Percentiles rank a stretch among this genome's conserved stretches.
Conservation (phyloP, 1,139 yeast genomes). For the Kluyveromyces marxianus region DNA sequence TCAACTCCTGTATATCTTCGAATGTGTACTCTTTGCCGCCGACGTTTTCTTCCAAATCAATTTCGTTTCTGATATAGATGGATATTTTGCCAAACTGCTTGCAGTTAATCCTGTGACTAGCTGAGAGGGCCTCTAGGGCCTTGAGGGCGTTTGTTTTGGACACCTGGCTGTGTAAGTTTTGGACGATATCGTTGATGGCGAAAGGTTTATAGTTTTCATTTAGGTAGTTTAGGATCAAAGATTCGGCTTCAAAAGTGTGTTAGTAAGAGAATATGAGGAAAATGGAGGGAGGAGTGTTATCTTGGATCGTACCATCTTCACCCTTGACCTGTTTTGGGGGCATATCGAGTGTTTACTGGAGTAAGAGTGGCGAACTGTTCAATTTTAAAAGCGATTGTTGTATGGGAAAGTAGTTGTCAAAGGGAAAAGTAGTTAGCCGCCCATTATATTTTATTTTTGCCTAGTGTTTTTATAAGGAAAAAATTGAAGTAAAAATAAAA, state of each 20-base stretch:
- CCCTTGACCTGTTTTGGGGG: conserved; percentile 10
- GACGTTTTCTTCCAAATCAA: conserved; percentile 11
- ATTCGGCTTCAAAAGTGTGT: conserved; percentile 11
- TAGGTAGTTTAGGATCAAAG: conserved; percentile 27
- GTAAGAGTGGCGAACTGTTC: too few relatives aligned
- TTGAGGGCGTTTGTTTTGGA: conserved; percentile 28
- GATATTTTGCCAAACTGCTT: conserved; percentile 35
- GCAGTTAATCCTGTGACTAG: conserved; percentile 25
- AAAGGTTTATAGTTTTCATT: conserved; percentile 36
- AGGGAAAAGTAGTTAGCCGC: too few relatives aligned
- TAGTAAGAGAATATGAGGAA: neutral
- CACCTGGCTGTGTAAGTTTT: conserved; percentile 33
- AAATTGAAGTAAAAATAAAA: too few relatives aligned
- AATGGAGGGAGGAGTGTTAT: neutral
- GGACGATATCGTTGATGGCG: conserved; percentile 34
- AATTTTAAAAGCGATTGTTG: neutral
- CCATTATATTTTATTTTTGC: too few relatives aligned
- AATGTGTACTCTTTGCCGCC: conserved; percentile 12
- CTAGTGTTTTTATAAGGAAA: too few relatives aligned
- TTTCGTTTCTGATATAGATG: conserved; percentile 33
- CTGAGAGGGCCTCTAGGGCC: conserved; percentile 29
- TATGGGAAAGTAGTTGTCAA: neutral
- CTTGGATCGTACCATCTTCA: conserved; percentile 9
- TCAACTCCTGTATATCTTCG: conserved; percentile 15
- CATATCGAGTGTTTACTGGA: conserved; percentile 1